Base-by-base conservation (phyloP, 2,329 filamentous ascomycete genomes). In the Aspergillus melleus region DNA sequence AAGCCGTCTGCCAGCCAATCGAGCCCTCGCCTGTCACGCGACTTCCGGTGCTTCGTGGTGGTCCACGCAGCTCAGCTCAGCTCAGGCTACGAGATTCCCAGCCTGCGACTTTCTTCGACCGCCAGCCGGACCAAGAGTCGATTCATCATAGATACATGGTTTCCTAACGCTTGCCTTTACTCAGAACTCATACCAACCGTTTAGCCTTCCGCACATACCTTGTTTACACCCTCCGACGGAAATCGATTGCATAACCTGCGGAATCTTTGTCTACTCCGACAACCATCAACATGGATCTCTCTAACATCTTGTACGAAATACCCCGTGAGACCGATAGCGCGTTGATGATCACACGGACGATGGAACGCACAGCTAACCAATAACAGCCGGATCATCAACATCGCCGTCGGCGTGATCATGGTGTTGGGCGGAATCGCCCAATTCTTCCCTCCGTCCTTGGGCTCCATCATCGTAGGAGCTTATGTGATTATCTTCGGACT, bases 401-500 rank as follows among this genome's bases (percentile, higher is more conserved):
- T 99, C 77, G 91, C 83, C 70, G 88, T 96, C 65, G 95, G 89
- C 70, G 89, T 89, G 68, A 85, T 96, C 67, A 96, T 96, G 87
- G 82, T 96, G 52, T 83, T 96, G 52, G 94, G 93, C 66, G 94
- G 92, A 73, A 81, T 83, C 66, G 77, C 71, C 57, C 77, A 81
- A 69, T 81, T 79, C 73, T 79, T 80, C 69, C 74, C 75, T 46
- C 64, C 74, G 32, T 62, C 63, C 53, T 68, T 80, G 69, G 86
- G 90, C 73, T 80, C 84, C 67, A 84, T 95, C 71, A 87, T 99
- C 67, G 81, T 96, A 64, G 93, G 92, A 59, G 80, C 86, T 68
- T 99, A 98, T 77, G 87, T 96, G 70, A 91, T 97, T 65, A 78
- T 96, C 65, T 99, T 99, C 73, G 95, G 95, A 76, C 83, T 92